Conservation (phyloP, 495 filamentous ascomycete genomes). For the Aspergillus saccharolyticus region DNA sequence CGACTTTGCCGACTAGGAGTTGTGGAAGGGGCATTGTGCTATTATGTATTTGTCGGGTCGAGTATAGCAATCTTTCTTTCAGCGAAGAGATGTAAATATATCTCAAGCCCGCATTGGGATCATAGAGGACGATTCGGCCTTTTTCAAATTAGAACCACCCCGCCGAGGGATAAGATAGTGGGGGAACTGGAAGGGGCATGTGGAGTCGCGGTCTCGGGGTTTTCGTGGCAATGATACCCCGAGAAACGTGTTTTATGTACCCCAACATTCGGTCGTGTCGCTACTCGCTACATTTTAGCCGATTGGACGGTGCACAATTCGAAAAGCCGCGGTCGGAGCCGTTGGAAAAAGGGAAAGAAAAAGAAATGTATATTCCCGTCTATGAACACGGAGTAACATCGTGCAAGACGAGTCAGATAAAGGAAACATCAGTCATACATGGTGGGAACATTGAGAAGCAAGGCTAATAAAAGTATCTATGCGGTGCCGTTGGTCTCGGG, state of each 20-base stretch:
- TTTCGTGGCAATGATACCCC: slow-evolving; percentile 2
- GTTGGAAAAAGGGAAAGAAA: background rate
- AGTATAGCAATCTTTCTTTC: too few relatives aligned
- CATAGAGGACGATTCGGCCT: background rate
- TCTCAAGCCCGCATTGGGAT: background rate
- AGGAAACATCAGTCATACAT: background rate
- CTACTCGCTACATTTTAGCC: background rate
- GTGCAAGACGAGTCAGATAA: background rate
- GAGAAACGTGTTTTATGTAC: background rate
- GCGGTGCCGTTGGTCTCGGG: slow-evolving; percentile 23
- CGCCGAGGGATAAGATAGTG: background rate
- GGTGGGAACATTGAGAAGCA: background rate
- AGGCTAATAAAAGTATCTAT: slow-evolving; percentile 10
- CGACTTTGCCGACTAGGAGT: slow-evolving; percentile 59
- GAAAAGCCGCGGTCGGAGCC: background rate
- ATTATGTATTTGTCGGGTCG: background rate
- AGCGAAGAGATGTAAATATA: background rate
- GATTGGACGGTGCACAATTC: background rate
- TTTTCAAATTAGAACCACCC: too few relatives aligned
- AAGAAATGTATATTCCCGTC: background rate
- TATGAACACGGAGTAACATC: background rate
- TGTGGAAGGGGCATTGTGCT: slow-evolving; percentile 25
- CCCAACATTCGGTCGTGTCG: background rate
- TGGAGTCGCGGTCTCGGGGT: slow-evolving; percentile 1
- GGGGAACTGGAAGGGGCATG: background rate